These are phyloP conservation scores for Glycyrrhiza uralensis DNA, from an alignment of 306 rosid species.

Conservation along the genomic window DNA sequence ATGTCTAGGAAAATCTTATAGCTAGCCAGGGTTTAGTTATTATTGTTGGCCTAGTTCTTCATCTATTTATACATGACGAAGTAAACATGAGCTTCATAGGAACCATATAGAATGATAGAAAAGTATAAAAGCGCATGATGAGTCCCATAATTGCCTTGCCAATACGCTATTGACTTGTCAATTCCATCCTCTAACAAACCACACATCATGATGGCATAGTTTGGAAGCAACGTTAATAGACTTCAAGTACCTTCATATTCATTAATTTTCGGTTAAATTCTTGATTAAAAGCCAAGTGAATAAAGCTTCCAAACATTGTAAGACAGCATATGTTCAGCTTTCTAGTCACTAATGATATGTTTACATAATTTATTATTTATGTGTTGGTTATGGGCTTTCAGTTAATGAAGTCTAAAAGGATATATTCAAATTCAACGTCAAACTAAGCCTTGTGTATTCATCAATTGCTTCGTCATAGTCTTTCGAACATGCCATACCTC, in stretches of 20 bases:
- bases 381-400: too few relatives aligned
- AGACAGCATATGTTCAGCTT: background rate
- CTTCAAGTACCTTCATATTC: background rate
- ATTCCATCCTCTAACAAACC: slow-evolving; percentile 28
- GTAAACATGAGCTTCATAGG: background rate
- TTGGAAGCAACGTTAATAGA: slow-evolving; percentile 27
- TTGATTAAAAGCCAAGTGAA: slow-evolving; percentile 3
- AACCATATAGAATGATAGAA: background rate
- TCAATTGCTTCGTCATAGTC: too few relatives aligned
- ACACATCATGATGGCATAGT: slow-evolving; percentile 17
- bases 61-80: background rate
- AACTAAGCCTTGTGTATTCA: too few relatives aligned
- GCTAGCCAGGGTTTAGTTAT: background rate
- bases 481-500: too few relatives aligned
- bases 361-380: background rate
- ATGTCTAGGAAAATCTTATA: slow-evolving; percentile 1
- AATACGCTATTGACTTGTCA: slow-evolving; percentile 44
- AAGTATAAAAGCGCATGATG: slow-evolving; percentile 33
- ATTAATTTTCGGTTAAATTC: slow-evolving; percentile 4
- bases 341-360: background rate
- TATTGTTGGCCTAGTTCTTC: background rate
- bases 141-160: slow-evolving; percentile 46
- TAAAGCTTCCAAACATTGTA: background rate
- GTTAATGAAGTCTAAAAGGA: too few relatives aligned
- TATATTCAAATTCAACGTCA: too few relatives aligned